Evolutionary conservation across 176 grass and related monocot species (phyloP).

Genomic region (Lolium rigidum): DNA sequence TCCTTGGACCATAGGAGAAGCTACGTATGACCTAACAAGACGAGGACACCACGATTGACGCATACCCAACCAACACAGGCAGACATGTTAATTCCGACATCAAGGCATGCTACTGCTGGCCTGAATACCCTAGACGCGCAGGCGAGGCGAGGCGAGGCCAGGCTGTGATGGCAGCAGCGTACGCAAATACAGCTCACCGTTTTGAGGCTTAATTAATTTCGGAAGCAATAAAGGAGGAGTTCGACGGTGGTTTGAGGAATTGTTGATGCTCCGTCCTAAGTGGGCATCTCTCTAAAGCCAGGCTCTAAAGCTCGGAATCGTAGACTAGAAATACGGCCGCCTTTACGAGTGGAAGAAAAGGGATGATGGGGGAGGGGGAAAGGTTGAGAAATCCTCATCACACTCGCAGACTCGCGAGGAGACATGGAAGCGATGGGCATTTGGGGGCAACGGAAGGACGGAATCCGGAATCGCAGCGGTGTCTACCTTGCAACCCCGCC

Average conservation of each 20-base stretch:
- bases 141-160: not conserved
- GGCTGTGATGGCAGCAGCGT: constrained; percentile 36
- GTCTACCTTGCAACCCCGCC: not conserved
- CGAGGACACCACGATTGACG: not conserved
- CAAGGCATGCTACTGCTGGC: not conserved
- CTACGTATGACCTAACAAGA: constrained; percentile 1
- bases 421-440: not conserved
- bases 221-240: not conserved
- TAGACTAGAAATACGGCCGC: constrained; percentile 34
- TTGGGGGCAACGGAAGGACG: constrained; percentile 21
- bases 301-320: not conserved
- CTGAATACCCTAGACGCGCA: not conserved
- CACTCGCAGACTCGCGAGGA: not conserved
- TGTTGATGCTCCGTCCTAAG: constrained; percentile 10
- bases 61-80: not conserved
- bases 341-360: constrained; percentile 39
- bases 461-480: constrained; percentile 1
- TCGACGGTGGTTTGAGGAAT: not conserved
- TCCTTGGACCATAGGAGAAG: not conserved
- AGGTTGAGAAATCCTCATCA: constrained; percentile 10
- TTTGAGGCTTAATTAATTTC: not conserved
- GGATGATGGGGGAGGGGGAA: not conserved
- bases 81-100: constrained; percentile 3
- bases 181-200: constrained; percentile 37
- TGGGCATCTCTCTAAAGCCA: constrained; percentile 22